phyloP scores from a whole-genome alignment of 2,329 filamentous ascomycete genomes.

The Chaetomiaceae sp. region DNA sequence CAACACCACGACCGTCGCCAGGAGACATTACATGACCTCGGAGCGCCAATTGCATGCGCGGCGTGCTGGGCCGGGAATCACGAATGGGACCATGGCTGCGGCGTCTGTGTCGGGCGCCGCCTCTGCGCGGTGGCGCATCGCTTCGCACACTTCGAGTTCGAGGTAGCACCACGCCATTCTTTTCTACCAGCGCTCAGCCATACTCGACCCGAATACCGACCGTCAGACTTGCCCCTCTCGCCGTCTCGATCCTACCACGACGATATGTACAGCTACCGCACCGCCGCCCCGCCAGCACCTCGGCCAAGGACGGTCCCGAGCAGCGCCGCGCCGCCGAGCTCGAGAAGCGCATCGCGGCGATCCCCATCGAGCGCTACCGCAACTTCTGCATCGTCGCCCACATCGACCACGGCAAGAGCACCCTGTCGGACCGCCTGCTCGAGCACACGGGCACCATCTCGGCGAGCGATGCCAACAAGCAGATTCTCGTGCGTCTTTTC shows the following conservation, averaged over 20 bases:
- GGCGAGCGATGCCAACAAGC: slow-evolving; percentile 76
- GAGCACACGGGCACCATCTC: slow-evolving; percentile 93
- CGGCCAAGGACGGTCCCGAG: slow-evolving; percentile 15
- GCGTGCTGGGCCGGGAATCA: slow-evolving; percentile 20
- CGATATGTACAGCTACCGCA: not conserved
- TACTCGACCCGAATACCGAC: not conserved
- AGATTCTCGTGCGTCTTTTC: slow-evolving; percentile 59
- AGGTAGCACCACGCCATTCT: slow-evolving; percentile 1
- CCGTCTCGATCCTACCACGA: not conserved
- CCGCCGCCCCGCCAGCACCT: slow-evolving; percentile 13
- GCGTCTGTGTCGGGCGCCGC: slow-evolving; percentile 26
- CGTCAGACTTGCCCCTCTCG: not conserved
- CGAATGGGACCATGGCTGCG: slow-evolving; percentile 35
- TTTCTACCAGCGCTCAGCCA: not conserved
- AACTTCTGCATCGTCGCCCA: slow-evolving; percentile 99
- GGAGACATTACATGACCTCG: slow-evolving; percentile 12
- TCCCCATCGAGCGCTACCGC: slow-evolving; percentile 74
- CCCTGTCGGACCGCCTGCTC: slow-evolving; percentile 84
- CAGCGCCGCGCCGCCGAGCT: slow-evolving; percentile 36
- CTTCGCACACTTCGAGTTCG: not conserved
- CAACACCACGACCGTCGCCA: not conserved
- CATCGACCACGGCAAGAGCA: slow-evolving; percentile 98
- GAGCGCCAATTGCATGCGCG: slow-evolving; percentile 29
- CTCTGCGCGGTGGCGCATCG: not conserved
- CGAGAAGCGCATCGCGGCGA: slow-evolving; percentile 62